Conservation (phyloP, 1,284 basidiomycete genomes). For the Papiliotrema terrestris region DNA sequence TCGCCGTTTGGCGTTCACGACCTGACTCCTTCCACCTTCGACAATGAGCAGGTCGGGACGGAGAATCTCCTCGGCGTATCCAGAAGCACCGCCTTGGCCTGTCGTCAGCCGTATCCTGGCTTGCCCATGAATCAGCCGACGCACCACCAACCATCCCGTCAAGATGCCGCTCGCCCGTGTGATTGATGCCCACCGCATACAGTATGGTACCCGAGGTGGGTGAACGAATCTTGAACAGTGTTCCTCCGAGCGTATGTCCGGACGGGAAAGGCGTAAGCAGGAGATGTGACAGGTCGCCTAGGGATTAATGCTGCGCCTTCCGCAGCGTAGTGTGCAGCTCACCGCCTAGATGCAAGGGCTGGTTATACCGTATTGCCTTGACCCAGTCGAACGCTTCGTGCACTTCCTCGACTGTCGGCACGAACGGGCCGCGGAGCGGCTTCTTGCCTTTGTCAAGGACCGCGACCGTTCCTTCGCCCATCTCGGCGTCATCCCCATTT, state of each 20-base stretch:
- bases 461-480: slow-evolving; percentile 8
- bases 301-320: background rate
- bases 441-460: slow-evolving; percentile 34
- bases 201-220: slow-evolving; percentile 93
- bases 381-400: slow-evolving; percentile 90
- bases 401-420: slow-evolving; percentile 73
- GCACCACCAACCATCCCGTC: slow-evolving; percentile 74
- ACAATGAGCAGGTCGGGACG: slow-evolving; percentile 91
- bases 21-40: slow-evolving; percentile 77
- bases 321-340: slow-evolving; percentile 20
- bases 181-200: slow-evolving; percentile 95
- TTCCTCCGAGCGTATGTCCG: slow-evolving; percentile 93
- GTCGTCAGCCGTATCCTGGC: slow-evolving; percentile 18
- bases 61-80: slow-evolving; percentile 66
- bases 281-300: slow-evolving; percentile 52
- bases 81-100: slow-evolving; percentile 56
- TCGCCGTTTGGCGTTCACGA: slow-evolving; percentile 80
- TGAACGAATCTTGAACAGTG: slow-evolving; percentile 97
- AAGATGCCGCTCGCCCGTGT: slow-evolving; percentile 92
- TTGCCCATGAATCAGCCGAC: slow-evolving; percentile 48
- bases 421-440: slow-evolving; percentile 42
- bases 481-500: slow-evolving; percentile 9
- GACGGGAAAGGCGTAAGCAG: slow-evolving; percentile 95
- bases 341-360: slow-evolving; percentile 94
- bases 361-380: slow-evolving; percentile 89